Evolutionary conservation across 805 yeast genomes (phyloP), one percentile per base, ranked within the genome.

Genomic region (Hanseniaspora singularis): DNA sequence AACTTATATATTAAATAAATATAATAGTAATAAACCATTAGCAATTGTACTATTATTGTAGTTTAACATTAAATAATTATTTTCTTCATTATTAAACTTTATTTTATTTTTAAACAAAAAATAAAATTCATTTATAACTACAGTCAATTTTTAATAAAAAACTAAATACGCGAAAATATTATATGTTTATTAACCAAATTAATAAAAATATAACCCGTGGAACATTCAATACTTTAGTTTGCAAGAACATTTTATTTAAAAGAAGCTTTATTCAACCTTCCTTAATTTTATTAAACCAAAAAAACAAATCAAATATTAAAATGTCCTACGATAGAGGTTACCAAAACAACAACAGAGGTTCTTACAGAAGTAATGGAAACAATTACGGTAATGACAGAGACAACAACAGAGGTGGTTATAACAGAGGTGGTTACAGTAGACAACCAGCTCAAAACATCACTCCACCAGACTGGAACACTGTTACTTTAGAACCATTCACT

Each of bases 401-500:
- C 31, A 58, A 68, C 27, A 66, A 65, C 50, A 61, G 66, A 52
- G 56, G 55, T 20, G 60, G 58, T 53, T 61, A 64, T 52, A 60
- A 61, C 47, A 57, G 60, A 51, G 60, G 63, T 42, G 53, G 57
- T 36, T 48, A 51, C 49, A 57, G 65, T 40, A 64, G 68, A 44
- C 61, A 62, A 51, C 67, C 67, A 42, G 61, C 57, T 33, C 55
- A 58, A 30, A 60, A 62, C 44, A 52, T 65, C 46, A 61, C 67
- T 38, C 71, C 72, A 53, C 96, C 88, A 57, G 76, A 81, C 52
- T 92, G 92, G 85, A 92, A 84, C 64, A 43, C 58, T 45, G 58
- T 61, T 38, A 64, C 76, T 33, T 69, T 92, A 60, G 94, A 95
- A 57, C 77, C 78, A 61, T 92, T 92, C 62, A 96, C 88, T 67